Evolutionary conservation across 2,329 filamentous ascomycete genomes (phyloP), one percentile per base, ranked within the genome.

Genomic region (Diaporthe vexans): DNA sequence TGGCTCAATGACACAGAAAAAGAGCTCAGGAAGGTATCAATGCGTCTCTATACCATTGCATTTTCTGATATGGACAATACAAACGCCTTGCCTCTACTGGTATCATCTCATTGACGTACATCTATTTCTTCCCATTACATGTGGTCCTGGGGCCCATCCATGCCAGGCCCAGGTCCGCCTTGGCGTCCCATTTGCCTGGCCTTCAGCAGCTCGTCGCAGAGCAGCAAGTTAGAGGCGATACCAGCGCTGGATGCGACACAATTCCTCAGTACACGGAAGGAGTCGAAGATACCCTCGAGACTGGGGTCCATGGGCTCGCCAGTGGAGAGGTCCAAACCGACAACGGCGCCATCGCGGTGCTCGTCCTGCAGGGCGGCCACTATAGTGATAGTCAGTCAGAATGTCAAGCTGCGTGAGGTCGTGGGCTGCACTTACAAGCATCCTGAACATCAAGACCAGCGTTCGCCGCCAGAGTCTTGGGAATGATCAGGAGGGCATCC

Each of bases 201-300:
- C 89, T 99, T 99, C 80, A 99, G 88, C 87, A 99, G 90, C 88
- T 99, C 97, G 81, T 99, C 97, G 81, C 97, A 99, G 67, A 99
- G 90, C 78, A 99, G 87, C 77, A 99, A 88, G 86, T 99, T 99
- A 13, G 94, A 96, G 8, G 97, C 96, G 81, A 99, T 99, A 77
- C 97, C 95, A 35, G 96, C 94, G 83, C 95, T 97, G 46, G 95
- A 98, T 4, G 97, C 95, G 76, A 99, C 92, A 83, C 93, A 95
- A 87, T 98, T 98, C 78, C 97, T 91, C 79, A 99, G 85, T 48
- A 99, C 97, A 74, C 97, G 91, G 91, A 97, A 99, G 19, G 95
- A 98, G 83, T 99, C 97, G 83, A 94, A 99, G 11, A 99, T 93
- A 79, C 97, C 97, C 82, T 94, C 94, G 78, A 97, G 91, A 76